Percentiles rank a stretch among this genome's conserved stretches.
Evolutionary conservation across 1,284 basidiomycete species (phyloP).

Genomic region (Wolfiporia cocos): DNA sequence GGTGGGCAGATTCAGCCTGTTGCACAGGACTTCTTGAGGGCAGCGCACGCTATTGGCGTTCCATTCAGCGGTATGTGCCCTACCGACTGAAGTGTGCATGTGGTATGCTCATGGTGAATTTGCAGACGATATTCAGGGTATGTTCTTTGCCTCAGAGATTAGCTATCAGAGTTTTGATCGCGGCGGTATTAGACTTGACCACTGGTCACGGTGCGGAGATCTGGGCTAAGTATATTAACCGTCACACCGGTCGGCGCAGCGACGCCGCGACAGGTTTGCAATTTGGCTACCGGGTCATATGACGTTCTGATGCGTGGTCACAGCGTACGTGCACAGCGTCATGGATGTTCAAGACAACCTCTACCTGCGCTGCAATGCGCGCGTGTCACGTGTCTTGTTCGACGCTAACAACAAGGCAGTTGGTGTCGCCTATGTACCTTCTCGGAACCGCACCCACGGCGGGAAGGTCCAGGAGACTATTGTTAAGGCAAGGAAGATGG

Average conservation of each 20-base stretch:
- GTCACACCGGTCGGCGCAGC: constrained; percentile 63
- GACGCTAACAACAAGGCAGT: constrained; percentile 66
- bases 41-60: constrained; percentile 54
- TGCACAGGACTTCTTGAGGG: constrained; percentile 66
- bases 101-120: background rate
- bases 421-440: constrained; percentile 63
- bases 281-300: too few species aligned
- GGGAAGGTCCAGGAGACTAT: constrained; percentile 54
- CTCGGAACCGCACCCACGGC: constrained; percentile 51
- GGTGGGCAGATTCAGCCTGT: constrained; percentile 55
- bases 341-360: constrained; percentile 64
- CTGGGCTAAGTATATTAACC: constrained; percentile 75
- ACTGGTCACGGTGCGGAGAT: constrained; percentile 64
- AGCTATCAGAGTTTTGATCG: background rate
- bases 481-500: constrained; percentile 56
- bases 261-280: constrained; percentile 59
- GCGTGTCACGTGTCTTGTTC: constrained; percentile 65
- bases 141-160: background rate
- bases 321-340: constrained; percentile 66
- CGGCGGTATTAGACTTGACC: constrained; percentile 39
- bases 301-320: too few species aligned
- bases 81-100: background rate
- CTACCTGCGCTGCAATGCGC: constrained; percentile 55
- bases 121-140: constrained; percentile 61
- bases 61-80: constrained; percentile 53